phyloP scores from a whole-genome alignment of 148 eudicot genomes.

The Amaranthus hypochondriacus region DNA sequence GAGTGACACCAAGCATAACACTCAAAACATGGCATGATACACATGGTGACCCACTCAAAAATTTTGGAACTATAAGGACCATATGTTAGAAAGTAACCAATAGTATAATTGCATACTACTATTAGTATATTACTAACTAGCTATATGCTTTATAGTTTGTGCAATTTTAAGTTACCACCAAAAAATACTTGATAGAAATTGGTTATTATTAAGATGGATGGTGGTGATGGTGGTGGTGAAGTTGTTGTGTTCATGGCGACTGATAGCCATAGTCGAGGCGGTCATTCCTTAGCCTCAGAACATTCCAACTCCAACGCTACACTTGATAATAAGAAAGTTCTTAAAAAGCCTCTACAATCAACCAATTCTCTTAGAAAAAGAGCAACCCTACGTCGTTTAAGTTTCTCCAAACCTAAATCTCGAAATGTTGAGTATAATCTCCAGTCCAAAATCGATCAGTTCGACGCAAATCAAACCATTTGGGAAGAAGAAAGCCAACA shows the following conservation, averaged over 20 bases:
- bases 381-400: conserved; percentile 42
- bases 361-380: conserved; percentile 14
- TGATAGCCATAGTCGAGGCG: conserved; percentile 13
- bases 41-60: too few species aligned
- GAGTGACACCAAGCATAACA: too few species aligned
- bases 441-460: conserved; percentile 5
- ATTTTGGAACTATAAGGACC: too few species aligned
- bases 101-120: too few species aligned
- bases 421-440: conserved; percentile 40
- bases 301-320: conserved; percentile 4
- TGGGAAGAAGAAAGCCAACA: conserved; percentile 13
- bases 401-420: conserved; percentile 54
- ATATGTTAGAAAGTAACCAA: too few species aligned
- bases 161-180: too few species aligned
- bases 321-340: neutral
- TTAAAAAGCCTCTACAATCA: conserved; percentile 1
- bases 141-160: too few species aligned
- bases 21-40: too few species aligned
- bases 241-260: conserved; percentile 26
- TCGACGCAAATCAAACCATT: conserved; percentile 3
- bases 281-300: conserved; percentile 5
- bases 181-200: too few species aligned
- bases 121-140: too few species aligned
- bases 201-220: neutral
- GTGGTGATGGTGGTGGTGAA: conserved; percentile 23